Evolutionary conservation across 192 early-diverging fungal species (phyloP).

Genomic region (Rhizophagus prolifer): DNA sequence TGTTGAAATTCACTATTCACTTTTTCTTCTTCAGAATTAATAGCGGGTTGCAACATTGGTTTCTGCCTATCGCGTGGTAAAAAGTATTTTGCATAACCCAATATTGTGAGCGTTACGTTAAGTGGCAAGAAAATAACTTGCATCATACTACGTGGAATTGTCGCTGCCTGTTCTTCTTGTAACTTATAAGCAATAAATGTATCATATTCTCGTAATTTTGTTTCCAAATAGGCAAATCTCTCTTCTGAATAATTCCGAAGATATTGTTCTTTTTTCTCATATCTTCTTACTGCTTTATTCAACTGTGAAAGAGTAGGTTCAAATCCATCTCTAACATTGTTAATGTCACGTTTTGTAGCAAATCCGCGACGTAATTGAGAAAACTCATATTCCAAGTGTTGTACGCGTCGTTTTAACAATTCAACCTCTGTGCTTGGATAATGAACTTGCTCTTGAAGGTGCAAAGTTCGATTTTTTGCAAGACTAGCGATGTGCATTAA

Average conservation of each 20-base stretch:
- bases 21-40: constrained; percentile 16
- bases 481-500: constrained; percentile 50
- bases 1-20: background rate
- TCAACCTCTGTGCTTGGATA: constrained; percentile 51
- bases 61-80: constrained; percentile 30
- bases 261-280: constrained; percentile 55
- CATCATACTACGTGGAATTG: constrained; percentile 33
- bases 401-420: constrained; percentile 43
- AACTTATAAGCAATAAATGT: constrained; percentile 47
- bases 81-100: constrained; percentile 46
- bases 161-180: constrained; percentile 50
- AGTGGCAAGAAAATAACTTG: constrained; percentile 52
- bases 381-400: constrained; percentile 53
- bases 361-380: constrained; percentile 46
- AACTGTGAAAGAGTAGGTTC: constrained; percentile 55
- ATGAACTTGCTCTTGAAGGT: constrained; percentile 55
- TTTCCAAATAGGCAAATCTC: constrained; percentile 48
- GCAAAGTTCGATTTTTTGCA: constrained; percentile 49
- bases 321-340: constrained; percentile 49
- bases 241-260: constrained; percentile 55
- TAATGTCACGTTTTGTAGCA: constrained; percentile 56
- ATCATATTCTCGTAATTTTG: constrained; percentile 58
- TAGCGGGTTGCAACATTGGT: constrained; percentile 27
- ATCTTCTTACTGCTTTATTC: constrained; percentile 51
- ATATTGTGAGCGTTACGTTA: constrained; percentile 46